These are phyloP conservation scores for Collariella sp. DNA, from an alignment of 495 filamentous ascomycete species.

Conservation along the genomic window DNA sequence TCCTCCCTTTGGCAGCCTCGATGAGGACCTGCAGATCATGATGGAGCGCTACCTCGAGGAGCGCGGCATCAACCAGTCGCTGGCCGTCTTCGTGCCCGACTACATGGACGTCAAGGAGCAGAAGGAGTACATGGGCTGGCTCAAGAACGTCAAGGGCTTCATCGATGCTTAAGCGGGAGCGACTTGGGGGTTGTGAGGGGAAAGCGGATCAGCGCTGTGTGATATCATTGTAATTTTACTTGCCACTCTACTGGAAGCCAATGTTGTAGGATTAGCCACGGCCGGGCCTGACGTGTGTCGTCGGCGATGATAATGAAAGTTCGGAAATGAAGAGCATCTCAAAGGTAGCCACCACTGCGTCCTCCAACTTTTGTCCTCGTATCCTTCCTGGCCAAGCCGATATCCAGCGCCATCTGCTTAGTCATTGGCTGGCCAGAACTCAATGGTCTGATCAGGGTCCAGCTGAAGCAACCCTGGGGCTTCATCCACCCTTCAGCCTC, in stretches of 20 bases:
- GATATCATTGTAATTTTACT: conserved; percentile 9
- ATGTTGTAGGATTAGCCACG: not conserved
- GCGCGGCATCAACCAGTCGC: conserved; percentile 76
- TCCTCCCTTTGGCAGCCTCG: conserved; percentile 85
- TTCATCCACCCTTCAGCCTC: not conserved
- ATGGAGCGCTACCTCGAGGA: conserved; percentile 93
- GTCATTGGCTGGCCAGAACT: conserved; percentile 9
- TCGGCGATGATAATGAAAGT: not conserved
- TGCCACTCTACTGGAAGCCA: conserved; percentile 1
- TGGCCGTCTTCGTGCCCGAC: conserved; percentile 87
- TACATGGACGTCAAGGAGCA: conserved; percentile 99
- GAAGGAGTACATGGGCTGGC: conserved; percentile 89
- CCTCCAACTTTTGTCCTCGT: not conserved
- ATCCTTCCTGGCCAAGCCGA: not conserved
- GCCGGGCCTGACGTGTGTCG: too few relatives aligned
- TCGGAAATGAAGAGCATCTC: not conserved
- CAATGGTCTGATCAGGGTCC: conserved; percentile 1
- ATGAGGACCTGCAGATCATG: conserved; percentile 88
- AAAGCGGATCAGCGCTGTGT: conserved; percentile 2
- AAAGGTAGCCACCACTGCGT: not conserved
- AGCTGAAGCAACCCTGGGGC: not conserved
- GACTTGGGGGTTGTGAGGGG: not conserved
- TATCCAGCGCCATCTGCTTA: not conserved
- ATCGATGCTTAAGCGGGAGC: conserved; percentile 51
- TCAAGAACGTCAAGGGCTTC: conserved; percentile 75